Conservation (phyloP, 139 green algal genomes). For the Picochlorum sp. region DNA sequence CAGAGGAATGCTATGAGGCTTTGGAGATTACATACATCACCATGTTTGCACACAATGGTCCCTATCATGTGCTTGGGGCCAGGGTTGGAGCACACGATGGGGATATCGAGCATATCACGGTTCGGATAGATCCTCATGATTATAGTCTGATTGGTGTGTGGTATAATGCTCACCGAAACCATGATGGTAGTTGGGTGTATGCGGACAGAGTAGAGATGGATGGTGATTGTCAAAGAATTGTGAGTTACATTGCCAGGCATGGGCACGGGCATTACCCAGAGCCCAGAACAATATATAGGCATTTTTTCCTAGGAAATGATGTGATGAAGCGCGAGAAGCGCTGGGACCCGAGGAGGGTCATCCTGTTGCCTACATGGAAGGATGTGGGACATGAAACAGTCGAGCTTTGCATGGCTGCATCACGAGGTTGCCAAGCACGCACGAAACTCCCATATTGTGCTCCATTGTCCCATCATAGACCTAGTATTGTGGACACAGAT, state of each 20-base stretch:
- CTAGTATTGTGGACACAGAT: slow-evolving; percentile 3
- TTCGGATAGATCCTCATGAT: slow-evolving; percentile 19
- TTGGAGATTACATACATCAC: slow-evolving; percentile 45
- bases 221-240: slow-evolving; percentile 7
- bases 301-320: slow-evolving; percentile 25
- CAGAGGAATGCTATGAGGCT: slow-evolving; percentile 12
- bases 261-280: slow-evolving; percentile 42
- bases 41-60: slow-evolving; percentile 39
- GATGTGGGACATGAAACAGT: background rate
- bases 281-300: slow-evolving; percentile 8
- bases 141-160: slow-evolving; percentile 34
- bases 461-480: background rate
- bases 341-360: slow-evolving; percentile 10
- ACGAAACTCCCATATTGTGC: too few species aligned
- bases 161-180: slow-evolving; percentile 42
- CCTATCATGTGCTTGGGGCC: slow-evolving; percentile 25
- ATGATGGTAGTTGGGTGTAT: slow-evolving; percentile 39
- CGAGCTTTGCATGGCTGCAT: too few species aligned
- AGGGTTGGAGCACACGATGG: slow-evolving; percentile 37
- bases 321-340: background rate
- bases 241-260: slow-evolving; percentile 30
- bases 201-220: slow-evolving; percentile 5
- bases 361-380: slow-evolving; percentile 18
- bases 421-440: too few species aligned
- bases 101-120: slow-evolving; percentile 46